Evolutionary conservation across 1,284 basidiomycete species (phyloP), one percentile per base, ranked within the genome.

Genomic region (Moniliella sp.): DNA sequence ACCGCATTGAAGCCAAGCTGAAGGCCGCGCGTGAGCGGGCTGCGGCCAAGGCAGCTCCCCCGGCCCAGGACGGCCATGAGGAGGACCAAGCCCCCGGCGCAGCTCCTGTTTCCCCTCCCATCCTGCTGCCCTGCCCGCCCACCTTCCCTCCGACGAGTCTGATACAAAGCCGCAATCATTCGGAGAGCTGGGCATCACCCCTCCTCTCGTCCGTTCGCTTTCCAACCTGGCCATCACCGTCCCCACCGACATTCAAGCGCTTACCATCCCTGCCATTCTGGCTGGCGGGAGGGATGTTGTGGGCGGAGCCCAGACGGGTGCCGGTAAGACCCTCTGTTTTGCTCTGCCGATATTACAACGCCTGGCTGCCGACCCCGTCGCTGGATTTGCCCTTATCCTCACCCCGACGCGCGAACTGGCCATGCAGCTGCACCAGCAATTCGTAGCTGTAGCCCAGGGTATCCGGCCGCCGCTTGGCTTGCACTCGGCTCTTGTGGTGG

Each of bases 261-360:
- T 93, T 64, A 83, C 91, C 14, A 83, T 97, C 38, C 91, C 93
- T 34, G 81, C 84, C 8, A 84, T 97, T 57, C 93, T 99, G 80
- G 32, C 43, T 33, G 88, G 84, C 21, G n/a, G n/a, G n/a, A 75
- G 88, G 36, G 91, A 99, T 56, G 83, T 97, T 28, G 94, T 99
- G 40, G 91, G 88, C 61, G 86, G 97, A n/a, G 91, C 91, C 11
- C 93, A 97, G 65, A 99, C 91, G 1, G 91, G 91, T 28, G 69
- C 68, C 0, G 88, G 88, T 19, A 99, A 99, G 66, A 99, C 91
- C 1, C 78, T 99, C 39, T 83, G 88, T 1, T 99, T 97, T 63
- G 66, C 21, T 7, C 94, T 19, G 67, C 91, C 91, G 15, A 72
- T 94, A 37, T 83, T 99, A 73, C 84, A 32, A 78, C 79, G 4